phyloP scores from a whole-genome alignment of 768 basidiomycete species.

The Termitomyces sp. region DNA sequence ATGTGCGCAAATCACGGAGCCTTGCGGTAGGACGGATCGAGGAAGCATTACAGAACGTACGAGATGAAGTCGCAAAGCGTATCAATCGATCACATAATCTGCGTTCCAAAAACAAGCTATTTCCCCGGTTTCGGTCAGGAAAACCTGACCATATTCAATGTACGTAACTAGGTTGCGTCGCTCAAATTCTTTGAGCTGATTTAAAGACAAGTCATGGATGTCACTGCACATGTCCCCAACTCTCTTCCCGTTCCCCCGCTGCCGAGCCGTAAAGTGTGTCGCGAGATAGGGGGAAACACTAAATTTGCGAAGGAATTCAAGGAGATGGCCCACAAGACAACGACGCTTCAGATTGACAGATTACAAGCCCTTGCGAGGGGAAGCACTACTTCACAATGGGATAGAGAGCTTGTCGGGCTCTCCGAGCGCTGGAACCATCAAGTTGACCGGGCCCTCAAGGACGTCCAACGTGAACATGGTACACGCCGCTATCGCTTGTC shows the following conservation, averaged over 20 bases:
- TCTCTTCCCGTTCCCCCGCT: conserved; percentile 5
- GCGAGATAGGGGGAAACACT: not conserved
- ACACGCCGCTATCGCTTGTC: not conserved
- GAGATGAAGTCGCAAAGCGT: not conserved
- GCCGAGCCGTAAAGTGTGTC: conserved; percentile 1
- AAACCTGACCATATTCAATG: not conserved
- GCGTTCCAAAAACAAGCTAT: not conserved
- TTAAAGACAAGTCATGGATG: not conserved
- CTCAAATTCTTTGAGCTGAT: not conserved
- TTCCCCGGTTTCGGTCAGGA: not conserved
- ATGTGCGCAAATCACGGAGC: conserved; percentile 1
- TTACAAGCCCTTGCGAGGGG: conserved; percentile 1
- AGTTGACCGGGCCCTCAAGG: conserved; percentile 1
- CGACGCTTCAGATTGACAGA: not conserved
- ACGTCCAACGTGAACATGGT: not conserved
- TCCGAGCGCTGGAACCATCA: conserved; percentile 2
- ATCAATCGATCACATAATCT: not conserved
- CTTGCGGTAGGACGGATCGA: not conserved
- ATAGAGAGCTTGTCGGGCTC: not conserved
- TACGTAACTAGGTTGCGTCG: not conserved
- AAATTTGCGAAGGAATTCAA: not conserved
- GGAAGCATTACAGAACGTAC: not conserved
- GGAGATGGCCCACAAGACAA: not conserved
- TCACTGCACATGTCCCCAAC: not conserved
- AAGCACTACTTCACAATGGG: not conserved